Conservation (phyloP, 306 rosid genomes). For the Pyrus betulifolia region DNA sequence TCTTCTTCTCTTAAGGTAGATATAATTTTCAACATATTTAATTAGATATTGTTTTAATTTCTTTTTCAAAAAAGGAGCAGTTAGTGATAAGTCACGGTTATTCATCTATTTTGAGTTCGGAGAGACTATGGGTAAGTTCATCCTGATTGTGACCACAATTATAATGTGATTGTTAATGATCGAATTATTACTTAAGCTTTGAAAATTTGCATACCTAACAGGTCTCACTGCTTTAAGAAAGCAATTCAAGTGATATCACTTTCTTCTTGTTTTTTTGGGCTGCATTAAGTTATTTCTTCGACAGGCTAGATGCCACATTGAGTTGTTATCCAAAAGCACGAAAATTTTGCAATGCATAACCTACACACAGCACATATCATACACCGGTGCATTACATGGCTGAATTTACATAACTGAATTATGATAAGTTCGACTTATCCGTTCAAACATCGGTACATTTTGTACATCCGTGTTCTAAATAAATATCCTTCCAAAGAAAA, state of each 20-base stretch:
- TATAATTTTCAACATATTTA: not conserved
- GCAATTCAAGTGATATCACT: not conserved
- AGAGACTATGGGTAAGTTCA: too few species aligned
- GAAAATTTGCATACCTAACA: not conserved
- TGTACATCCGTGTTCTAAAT: too few species aligned
- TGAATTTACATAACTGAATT: too few species aligned
- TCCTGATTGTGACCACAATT: rapidly evolving
- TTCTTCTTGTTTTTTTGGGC: not conserved
- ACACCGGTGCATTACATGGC: not conserved
- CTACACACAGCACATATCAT: too few species aligned
- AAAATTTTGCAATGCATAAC: not conserved
- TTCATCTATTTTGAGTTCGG: too few species aligned
- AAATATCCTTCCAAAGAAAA: not conserved
- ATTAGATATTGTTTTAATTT: too few species aligned
- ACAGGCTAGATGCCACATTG: not conserved
- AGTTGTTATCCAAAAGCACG: not conserved
- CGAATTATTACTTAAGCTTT: too few species aligned
- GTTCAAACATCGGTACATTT: not conserved
- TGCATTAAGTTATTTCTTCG: not conserved
- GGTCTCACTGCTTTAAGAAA: not conserved
- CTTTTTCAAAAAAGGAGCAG: too few species aligned
- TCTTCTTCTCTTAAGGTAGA: not conserved
- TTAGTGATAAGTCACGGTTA: rapidly evolving
- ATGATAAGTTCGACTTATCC: too few species aligned
- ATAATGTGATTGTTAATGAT: too few species aligned